Evolutionary conservation across 2,329 filamentous ascomycete genomes (phyloP).

Genomic region (Aureobasidium lini): DNA sequence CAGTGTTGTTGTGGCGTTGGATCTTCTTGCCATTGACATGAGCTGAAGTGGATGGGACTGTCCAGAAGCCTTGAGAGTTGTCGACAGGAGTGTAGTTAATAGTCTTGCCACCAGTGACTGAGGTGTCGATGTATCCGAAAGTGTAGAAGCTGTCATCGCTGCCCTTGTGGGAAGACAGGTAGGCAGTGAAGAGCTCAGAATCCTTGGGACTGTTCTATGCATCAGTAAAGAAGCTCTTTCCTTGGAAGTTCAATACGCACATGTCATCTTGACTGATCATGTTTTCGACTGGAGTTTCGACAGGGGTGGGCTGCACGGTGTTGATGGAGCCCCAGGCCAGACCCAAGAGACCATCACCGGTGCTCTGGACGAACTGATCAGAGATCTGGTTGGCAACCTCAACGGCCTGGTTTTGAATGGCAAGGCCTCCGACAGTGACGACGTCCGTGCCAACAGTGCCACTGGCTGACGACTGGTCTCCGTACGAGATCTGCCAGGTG

Average conservation of each 20-base stretch:
- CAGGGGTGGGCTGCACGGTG: conserved; percentile 39
- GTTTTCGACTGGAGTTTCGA: conserved; percentile 60
- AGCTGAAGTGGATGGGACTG: conserved; percentile 51
- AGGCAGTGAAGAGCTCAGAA: conserved; percentile 56
- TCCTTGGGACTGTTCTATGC: conserved; percentile 22
- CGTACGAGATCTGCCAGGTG: conserved; percentile 61
- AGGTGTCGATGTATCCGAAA: conserved; percentile 65
- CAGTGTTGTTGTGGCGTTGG: conserved; percentile 48
- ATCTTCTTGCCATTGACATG: conserved; percentile 51
- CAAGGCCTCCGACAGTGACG: conserved; percentile 54
- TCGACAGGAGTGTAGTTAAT: conserved; percentile 53
- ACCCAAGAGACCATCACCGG: conserved; percentile 59
- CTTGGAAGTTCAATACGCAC: background rate
- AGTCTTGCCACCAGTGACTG: conserved; percentile 39
- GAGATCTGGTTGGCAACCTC: conserved; percentile 57
- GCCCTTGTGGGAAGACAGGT: conserved; percentile 53
- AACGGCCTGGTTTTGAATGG: conserved; percentile 54
- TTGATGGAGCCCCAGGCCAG: conserved; percentile 46
- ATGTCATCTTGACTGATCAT: conserved; percentile 56
- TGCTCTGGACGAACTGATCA: conserved; percentile 46
- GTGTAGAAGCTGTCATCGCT: conserved; percentile 56
- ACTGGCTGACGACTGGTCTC: conserved; percentile 59
- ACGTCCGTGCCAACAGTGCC: conserved; percentile 58
- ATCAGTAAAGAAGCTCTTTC: conserved; percentile 23
- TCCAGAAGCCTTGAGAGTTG: conserved; percentile 61